Evolutionary conservation across 2,329 filamentous ascomycete species (phyloP).

Genomic region (Aspergillus persii): DNA sequence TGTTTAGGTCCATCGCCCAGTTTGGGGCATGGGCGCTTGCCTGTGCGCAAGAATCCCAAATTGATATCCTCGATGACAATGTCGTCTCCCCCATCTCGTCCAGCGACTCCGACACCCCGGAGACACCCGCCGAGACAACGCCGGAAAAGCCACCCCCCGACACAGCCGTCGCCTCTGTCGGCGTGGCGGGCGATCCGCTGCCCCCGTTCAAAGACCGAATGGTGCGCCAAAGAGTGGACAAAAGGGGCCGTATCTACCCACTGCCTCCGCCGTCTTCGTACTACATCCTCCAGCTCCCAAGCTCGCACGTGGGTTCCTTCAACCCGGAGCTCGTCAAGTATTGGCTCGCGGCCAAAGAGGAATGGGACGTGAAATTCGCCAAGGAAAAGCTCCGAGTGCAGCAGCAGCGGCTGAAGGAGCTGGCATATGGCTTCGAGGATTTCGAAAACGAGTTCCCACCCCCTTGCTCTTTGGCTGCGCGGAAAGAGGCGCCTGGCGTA

Average conservation of each 20-base stretch:
- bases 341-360: conserved; percentile 73
- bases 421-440: conserved; percentile 66
- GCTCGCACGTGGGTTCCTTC: conserved; percentile 69
- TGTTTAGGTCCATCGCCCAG: conserved; percentile 89
- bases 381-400: conserved; percentile 69
- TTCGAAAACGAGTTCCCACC: conserved; percentile 78
- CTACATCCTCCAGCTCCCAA: conserved; percentile 62
- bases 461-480: conserved; percentile 75
- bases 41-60: conserved; percentile 72
- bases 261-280: conserved; percentile 65
- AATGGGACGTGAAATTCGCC: conserved; percentile 72
- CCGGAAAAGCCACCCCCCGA: conserved; percentile 18
- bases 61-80: conserved; percentile 80
- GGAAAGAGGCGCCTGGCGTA: conserved; percentile 47
- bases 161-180: conserved; percentile 52
- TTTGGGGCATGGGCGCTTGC: conserved; percentile 92
- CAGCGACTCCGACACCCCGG: conserved; percentile 26
- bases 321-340: conserved; percentile 77
- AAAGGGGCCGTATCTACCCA: conserved; percentile 70
- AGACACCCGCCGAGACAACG: conserved; percentile 3
- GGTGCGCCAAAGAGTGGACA: conserved; percentile 84
- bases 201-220: conserved; percentile 80
- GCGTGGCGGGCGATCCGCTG: conserved; percentile 81
- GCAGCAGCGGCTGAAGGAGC: conserved; percentile 69
- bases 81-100: conserved; percentile 73